Base-by-base conservation (phyloP, 164 flowering plant species). In the Kalanchoe fedtschenkoi region DNA sequence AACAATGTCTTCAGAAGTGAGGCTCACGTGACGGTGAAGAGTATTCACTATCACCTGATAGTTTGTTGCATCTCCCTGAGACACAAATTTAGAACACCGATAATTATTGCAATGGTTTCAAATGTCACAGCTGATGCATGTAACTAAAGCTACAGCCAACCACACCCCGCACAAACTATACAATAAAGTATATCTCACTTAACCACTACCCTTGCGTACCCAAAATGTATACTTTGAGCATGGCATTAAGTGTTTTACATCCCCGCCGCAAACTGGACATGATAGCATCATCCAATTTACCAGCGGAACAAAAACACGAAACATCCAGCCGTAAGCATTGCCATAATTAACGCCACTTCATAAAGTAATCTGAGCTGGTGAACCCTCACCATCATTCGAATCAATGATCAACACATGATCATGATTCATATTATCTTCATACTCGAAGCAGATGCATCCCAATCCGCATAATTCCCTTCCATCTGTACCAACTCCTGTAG, bases 341-440 rank as follows among this genome's bases (percentile, higher is more conserved):
- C 39, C 39, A 37, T 37, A 37, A 8, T 8, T 2, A 15, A 11
- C 11, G 13, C 14, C 39, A 37, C 13, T n/a, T n/a, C n/a, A n/a
- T n/a, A 37, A 37, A 6, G 11, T 37, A 37, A 15, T 37, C 39
- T 37, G 39, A 37, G 39, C 39, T 37, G 39, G 39, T 37, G 39
- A 37, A 37, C 39, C 39, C 39, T 37, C 39, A 37, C 39, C 39
- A 37, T 37, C 39, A 37, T 37, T 37, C 11, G 39, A 37, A 43
- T n/a, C 5, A 21, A 43, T 43, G 51, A 43, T 43, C 51, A 43
- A n/a, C 21, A 43, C 11, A n/a, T n/a, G 51, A 43, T 43, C 51
- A 43, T 43, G 24, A 43, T 43, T 43, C 51, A 43, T 43, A 43
- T n/a, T n/a, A n/a, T n/a, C 51, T 43, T 43, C 51, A n/a, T 11